Evolutionary conservation across 176 grass and related monocot species (phyloP), one percentile per base, ranked within the genome.

Genomic region (Rhynchospora tenuis): DNA sequence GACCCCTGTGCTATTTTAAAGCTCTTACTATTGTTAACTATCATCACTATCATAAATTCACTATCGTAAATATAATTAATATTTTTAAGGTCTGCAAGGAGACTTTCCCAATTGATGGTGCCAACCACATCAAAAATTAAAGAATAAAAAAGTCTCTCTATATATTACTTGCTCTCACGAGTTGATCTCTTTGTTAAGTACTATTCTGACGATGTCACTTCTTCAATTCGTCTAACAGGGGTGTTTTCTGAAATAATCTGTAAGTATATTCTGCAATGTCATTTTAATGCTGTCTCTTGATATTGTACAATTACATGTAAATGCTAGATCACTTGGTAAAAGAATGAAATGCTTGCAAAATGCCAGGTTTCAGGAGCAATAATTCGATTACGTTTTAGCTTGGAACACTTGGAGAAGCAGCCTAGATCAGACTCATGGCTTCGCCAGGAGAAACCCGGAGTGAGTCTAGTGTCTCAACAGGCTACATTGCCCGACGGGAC

Each of bases 181-280:
- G 47, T 55, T 76, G 45, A 16, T 54, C 14, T 28, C 72, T 76
- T 54, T 55, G 26, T 76, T 24, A 76, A 55, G 24, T 12, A 55
- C 12, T 76, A 74, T 74, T 54, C 46, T 28, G 47, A 76, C 45
- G 11, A 73, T 73, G 70, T 26, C 70, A 51, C 70, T 50, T 74
- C 10, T 50, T 28, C 47, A 29, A 8, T 50, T 75, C 23, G 6
- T 75, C 70, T 28, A 75, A 75, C 5, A 75, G 45, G 22, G 72
- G 24, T 52, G 4, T 4, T 54, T 50, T 76, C 10, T 16, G 24
- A 54, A 28, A 28, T 7, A 75, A 55, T 55, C 29, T 28, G 73
- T 76, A 52, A 76, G 73, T 55, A 76, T 54, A 76, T 76, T 76
- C 73, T 54, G 14, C 55, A 63, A 60, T 81, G 11, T 82, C 60